Evolutionary conservation across 371 early-diverging fungal species (phyloP).

Genomic region (Lichtheimia hyalospora): DNA sequence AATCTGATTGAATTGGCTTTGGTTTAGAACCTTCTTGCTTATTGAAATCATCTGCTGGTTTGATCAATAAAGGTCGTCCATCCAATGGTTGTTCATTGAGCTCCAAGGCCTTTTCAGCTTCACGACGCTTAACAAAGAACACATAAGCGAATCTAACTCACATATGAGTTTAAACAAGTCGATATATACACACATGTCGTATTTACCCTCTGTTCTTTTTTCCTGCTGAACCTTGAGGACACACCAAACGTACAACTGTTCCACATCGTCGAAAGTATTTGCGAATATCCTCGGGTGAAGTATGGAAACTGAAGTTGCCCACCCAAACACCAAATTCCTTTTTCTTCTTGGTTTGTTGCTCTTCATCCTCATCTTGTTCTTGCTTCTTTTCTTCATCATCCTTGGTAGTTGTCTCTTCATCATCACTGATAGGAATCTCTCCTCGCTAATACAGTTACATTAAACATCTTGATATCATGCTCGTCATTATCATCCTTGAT

Average conservation of each 20-base stretch:
- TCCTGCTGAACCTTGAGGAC: constrained; percentile 57
- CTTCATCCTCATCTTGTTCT: constrained; percentile 17
- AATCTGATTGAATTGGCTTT: constrained; percentile 1
- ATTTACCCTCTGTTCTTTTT: constrained; percentile 69
- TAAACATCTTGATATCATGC: too few relatives aligned
- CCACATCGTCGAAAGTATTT: constrained; percentile 63
- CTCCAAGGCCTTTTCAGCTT: constrained; percentile 57
- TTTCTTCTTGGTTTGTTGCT: constrained; percentile 27
- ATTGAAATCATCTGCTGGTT: constrained; percentile 60
- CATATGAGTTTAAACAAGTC: not conserved
- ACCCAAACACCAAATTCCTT: constrained; percentile 72
- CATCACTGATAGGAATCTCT: constrained; percentile 3
- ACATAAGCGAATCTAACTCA: constrained; percentile 26
- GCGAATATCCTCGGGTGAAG: constrained; percentile 52
- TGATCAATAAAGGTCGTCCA: constrained; percentile 69
- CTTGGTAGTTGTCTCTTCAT: constrained; percentile 15
- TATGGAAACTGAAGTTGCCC: constrained; percentile 68
- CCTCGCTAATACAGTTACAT: constrained; percentile 14
- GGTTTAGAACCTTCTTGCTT: constrained; percentile 50
- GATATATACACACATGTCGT: constrained; percentile 28
- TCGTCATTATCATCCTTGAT: constrained; percentile 14
- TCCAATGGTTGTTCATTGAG: constrained; percentile 60
- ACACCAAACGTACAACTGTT: constrained; percentile 66
- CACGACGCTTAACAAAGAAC: constrained; percentile 26
- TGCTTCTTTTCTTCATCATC: constrained; percentile 22